Evolutionary conservation across 495 filamentous ascomycete species (phyloP), one percentile per base, ranked within the genome.

Genomic region (Pseudevernia furfuracea): DNA sequence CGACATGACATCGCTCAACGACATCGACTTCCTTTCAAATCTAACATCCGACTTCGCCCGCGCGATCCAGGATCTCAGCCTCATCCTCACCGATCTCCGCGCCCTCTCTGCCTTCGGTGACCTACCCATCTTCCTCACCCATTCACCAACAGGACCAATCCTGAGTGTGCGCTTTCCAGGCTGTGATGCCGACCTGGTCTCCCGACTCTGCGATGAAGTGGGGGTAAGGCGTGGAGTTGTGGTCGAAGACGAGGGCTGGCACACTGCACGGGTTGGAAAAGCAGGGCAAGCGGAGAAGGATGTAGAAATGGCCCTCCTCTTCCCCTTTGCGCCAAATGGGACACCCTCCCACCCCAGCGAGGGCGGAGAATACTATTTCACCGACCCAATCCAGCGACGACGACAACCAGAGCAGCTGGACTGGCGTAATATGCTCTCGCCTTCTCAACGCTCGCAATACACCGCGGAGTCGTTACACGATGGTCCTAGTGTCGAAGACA

Each of bases 11-110:
- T 86, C 85, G 10, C 82, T 97, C 64, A 87, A 90, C 74, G 84
- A 86, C 36, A 84, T 89, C 14, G 89, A 89, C 48, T 86, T 98
- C 70, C 80, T 96, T 67, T 89, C 96, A 60, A 74, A 87, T 19
- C 84, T 98, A 14, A 91, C 89, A 49, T 84, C 86, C 25, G 94
- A 98, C 75, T 97, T 98, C 73, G 89, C 90, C 1, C 86, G 91
- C 23, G 86, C 91, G 12, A 75, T 97, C 32, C 89, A 91, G 72
- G 91, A 96, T 64, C 80, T 97, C 39, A 85, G 89, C 8, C 82
- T 84, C 32, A 80, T 92, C 7, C 82, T 96, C 68, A 86, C 86
- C 48, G 94, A 98, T 71, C 80, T 97, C 25, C 88, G 91, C 70
- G 83, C 82, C 19, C 77, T 98, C 8, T 81, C 88, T 1, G 73